Evolutionary conservation across 2,329 filamentous ascomycete species (phyloP), one percentile per base, ranked within the genome.

Genomic region (Pseudogymnoascus sp.): DNA sequence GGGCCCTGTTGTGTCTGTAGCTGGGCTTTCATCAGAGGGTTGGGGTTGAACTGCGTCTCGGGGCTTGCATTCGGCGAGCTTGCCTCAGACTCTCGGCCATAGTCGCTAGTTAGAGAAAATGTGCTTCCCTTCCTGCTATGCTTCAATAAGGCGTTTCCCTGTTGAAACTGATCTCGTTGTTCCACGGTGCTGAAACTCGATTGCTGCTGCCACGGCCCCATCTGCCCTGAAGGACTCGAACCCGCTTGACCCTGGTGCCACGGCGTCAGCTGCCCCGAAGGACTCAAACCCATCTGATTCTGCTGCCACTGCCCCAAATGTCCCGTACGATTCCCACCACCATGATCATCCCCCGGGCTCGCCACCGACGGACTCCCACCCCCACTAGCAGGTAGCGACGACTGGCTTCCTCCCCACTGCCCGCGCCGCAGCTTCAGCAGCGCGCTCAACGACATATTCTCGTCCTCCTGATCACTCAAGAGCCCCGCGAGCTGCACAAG

Each of bases 401-500:
- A 84, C 67, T 90, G 88, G 61, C 89, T 94, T 3, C 88, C 88
- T 21, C 90, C 90, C 82, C 89, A 96, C 0, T 90, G 86, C 57
- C 82, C 85, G 9, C 82, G 85, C 3, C 91, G 82, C 39, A 95
- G 73, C 63, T 84, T 86, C 73, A 71, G 77, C 13, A 95, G 76
- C 0, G 87, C 81, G 55, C 85, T 85, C 6, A 95, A 74, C 21
- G 81, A 87, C 81, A 94, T 88, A 61, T 90, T 85, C 5, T 72
- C 73, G 1, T 69, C 68, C 2, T 77, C 77, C 62, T 77, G 79
- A 76, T 80, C 78, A 59, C 75, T 79, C 59, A 83, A 76, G 71
- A 82, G 74, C 35, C 79, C 76, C 1, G 89, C 87, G 21, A 96
- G 76, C 70, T 95, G 88, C 0, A 88, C 87, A 21, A 95, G 77